A percentile compares a stretch with the other conserved stretches of the same genome.
phyloP scores from a whole-genome alignment of 129 eudicot species.

The Flaveria brownii region DNA sequence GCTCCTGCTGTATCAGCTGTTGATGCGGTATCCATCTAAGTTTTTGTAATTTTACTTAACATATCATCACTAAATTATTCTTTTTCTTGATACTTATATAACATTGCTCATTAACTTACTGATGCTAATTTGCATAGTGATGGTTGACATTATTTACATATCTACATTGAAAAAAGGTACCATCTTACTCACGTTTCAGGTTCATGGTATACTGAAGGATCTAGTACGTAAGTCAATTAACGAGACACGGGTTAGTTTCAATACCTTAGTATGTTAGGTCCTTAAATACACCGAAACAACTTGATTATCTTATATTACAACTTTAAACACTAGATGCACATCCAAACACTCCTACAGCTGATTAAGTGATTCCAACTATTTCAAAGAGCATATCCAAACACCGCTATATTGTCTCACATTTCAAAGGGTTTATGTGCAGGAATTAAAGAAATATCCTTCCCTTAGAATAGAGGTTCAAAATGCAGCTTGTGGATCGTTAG shows the following conservation, averaged over 20 bases:
- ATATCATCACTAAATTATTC: no score
- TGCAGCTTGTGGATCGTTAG: neutral
- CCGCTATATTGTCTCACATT: neutral
- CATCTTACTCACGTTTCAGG: neutral
- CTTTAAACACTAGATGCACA: neutral
- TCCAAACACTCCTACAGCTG: neutral
- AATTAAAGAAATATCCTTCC: neutral
- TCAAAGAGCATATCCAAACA: neutral
- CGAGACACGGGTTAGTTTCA: neutral
- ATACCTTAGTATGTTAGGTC: neutral
- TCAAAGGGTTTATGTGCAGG: neutral
- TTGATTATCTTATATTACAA: neutral
- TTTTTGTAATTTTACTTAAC: neutral
- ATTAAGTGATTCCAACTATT: neutral
- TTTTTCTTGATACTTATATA: neutral
- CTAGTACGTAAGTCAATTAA: neutral
- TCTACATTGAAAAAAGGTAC: neutral
- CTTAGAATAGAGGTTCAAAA: neutral
- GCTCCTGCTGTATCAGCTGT: neutral
- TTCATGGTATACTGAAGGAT: neutral
- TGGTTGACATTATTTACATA: neutral
- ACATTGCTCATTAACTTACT: neutral
- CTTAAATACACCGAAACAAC: neutral
- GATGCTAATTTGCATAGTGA: neutral
- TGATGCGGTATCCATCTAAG: neutral